Conservation (phyloP, 208 protist species). For the Leishmania tarentolae region DNA sequence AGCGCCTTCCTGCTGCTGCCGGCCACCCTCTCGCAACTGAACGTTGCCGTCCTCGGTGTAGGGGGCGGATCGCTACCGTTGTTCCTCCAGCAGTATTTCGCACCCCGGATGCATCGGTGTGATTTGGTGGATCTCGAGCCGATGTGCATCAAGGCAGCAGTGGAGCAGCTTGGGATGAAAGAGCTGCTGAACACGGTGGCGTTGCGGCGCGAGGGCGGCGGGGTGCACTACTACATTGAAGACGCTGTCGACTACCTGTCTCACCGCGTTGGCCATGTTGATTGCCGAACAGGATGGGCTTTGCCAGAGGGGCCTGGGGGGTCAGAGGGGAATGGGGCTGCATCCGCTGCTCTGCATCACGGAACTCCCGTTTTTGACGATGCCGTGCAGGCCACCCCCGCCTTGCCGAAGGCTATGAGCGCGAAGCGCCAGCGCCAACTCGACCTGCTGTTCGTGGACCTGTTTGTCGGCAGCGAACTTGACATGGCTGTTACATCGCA, state of each 20-base stretch:
- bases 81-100: conserved; percentile 79
- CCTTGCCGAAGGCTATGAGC: conserved; percentile 11
- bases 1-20: conserved; percentile 73
- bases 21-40: conserved; percentile 37
- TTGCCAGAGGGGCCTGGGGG: not conserved
- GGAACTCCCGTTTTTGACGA: conserved; percentile 14
- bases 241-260: conserved; percentile 53
- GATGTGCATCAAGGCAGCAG: conserved; percentile 65
- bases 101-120: conserved; percentile 42
- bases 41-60: conserved; percentile 78
- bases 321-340: not conserved
- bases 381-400: not conserved
- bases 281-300: not conserved
- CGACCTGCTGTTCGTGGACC: conserved; percentile 84
- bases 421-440: conserved; percentile 36
- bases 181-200: conserved; percentile 40
- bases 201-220: conserved; percentile 22
- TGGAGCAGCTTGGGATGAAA: conserved; percentile 74
- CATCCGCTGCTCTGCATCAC: not conserved
- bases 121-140: conserved; percentile 87
- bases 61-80: conserved; percentile 76
- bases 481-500: conserved; percentile 41
- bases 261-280: conserved; percentile 2
- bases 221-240: conserved; percentile 43
- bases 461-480: conserved; percentile 78